phyloP scores from a whole-genome alignment of 2,329 filamentous ascomycete genomes.

The Monosporascus ibericus region DNA sequence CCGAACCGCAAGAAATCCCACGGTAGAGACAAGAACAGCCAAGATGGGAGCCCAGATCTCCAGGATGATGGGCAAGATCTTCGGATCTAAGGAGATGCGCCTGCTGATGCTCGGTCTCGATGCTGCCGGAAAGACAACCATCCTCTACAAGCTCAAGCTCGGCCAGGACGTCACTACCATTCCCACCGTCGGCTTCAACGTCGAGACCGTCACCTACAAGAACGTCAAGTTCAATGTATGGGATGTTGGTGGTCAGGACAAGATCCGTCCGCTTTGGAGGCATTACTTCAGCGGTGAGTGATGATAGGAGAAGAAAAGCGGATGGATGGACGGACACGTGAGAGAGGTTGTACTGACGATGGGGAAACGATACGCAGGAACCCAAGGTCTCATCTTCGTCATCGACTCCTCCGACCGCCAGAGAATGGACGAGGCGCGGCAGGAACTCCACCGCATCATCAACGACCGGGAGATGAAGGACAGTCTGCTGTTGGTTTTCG shows the following conservation, averaged over 20 bases:
- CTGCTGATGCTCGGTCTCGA: conserved; percentile 97
- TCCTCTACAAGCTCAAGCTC: conserved; percentile 98
- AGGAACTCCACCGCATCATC: conserved; percentile 94
- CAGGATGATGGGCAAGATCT: conserved; percentile 97
- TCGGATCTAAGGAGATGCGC: conserved; percentile 98
- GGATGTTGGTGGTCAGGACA: conserved; percentile 98
- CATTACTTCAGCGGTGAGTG: conserved; percentile 83
- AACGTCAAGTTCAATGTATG: conserved; percentile 99
- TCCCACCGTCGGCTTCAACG: conserved; percentile 97
- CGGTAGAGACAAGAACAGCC: conserved; percentile 15
- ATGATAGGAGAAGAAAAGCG: neutral
- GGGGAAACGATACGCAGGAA: conserved; percentile 50
- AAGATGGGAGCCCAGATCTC: conserved; percentile 90
- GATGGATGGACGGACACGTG: neutral
- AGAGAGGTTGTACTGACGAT: neutral
- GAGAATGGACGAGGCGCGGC: conserved; percentile 86
- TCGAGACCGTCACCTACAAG: conserved; percentile 98
- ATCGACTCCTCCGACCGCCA: conserved; percentile 90
- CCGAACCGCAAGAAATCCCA: neutral
- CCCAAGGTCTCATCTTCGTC: conserved; percentile 97
- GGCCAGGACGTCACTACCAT: conserved; percentile 98
- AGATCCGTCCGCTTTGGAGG: conserved; percentile 94
- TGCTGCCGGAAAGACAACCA: conserved; percentile 97
- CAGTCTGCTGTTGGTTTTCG: conserved; percentile 87
- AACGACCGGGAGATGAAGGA: conserved; percentile 98